These are phyloP conservation scores for Penstemon newberryi DNA, from an alignment of 257 asterid genomes.

Conservation along the genomic window DNA sequence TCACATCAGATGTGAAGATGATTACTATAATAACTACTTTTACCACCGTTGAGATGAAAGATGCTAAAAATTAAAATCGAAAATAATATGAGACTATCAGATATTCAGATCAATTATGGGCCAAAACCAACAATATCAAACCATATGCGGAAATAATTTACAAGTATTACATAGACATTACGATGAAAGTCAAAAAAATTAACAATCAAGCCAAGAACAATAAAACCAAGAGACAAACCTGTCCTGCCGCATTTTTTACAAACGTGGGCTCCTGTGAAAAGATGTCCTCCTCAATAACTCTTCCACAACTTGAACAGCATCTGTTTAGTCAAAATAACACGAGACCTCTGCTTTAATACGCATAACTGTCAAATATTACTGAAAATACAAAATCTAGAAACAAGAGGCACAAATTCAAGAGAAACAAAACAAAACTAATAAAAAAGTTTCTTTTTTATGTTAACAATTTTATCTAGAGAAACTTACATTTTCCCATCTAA, in stretches of 20 bases:
- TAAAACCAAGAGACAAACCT: slow-evolving; percentile 40
- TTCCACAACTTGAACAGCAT: slow-evolving; percentile 68
- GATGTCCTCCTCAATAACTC: slow-evolving; percentile 58
- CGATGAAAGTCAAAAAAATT: background rate
- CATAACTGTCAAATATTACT: background rate
- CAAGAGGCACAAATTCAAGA: background rate
- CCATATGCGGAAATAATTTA: background rate
- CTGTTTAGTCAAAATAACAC: slow-evolving; percentile 36
- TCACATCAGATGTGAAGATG: background rate
- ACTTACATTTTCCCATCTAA: slow-evolving; percentile 53
- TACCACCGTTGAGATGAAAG: background rate
- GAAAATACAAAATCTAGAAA: background rate
- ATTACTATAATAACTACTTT: background rate
- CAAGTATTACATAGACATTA: background rate
- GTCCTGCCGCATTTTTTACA: slow-evolving; percentile 59
- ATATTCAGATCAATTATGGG: background rate
- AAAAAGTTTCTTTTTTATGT: background rate
- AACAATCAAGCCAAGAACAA: slow-evolving; percentile 5
- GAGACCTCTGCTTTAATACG: slow-evolving; percentile 3
- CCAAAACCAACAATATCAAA: background rate
- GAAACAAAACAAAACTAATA: background rate
- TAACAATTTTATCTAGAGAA: background rate
- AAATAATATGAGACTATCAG: background rate
- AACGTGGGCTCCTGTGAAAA: slow-evolving; percentile 57
- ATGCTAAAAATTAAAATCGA: background rate